Percentiles rank a stretch among this genome's conserved stretches.
These are phyloP conservation scores for Epichloe festucae DNA, from an alignment of 2,329 filamentous ascomycete species.

Conservation along the genomic window DNA sequence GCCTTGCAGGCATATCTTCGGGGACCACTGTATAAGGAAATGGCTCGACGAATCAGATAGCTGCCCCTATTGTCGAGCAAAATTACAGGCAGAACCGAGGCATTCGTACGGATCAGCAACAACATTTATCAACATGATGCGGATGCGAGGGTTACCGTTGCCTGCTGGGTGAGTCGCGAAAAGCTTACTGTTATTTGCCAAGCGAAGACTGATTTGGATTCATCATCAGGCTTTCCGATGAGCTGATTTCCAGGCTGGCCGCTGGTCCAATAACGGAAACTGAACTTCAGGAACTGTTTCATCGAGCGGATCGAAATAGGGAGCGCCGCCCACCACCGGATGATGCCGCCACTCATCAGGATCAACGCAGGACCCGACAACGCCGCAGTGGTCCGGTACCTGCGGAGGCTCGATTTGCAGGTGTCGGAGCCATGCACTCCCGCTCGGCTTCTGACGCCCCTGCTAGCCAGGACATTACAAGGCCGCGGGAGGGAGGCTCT, in stretches of 20 bases:
- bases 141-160: constrained; percentile 12
- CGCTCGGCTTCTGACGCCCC: neutral
- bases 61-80: constrained; percentile 52
- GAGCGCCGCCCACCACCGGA: constrained; percentile 17
- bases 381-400: constrained; percentile 11
- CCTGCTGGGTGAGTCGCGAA: constrained; percentile 11
- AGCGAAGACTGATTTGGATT: neutral
- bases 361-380: constrained; percentile 17
- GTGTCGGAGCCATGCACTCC: neutral
- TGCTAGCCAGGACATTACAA: neutral
- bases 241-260: constrained; percentile 10
- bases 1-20: constrained; percentile 51
- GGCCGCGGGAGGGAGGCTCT: neutral
- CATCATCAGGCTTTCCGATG: constrained; percentile 8
- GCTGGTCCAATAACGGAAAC: constrained; percentile 5
- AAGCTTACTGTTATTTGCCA: too few species aligned
- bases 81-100: constrained; percentile 38
- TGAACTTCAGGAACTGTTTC: constrained; percentile 8
- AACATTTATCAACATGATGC: constrained; percentile 20
- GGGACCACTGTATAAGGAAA: constrained; percentile 50
- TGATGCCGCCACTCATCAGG: constrained; percentile 13
- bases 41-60: constrained; percentile 51
- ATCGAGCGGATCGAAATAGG: constrained; percentile 7
- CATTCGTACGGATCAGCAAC: constrained; percentile 10
- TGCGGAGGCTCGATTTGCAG: neutral